These are phyloP conservation scores for Fusarium sublunatum DNA, from an alignment of 2,329 filamentous ascomycete genomes.

Conservation along the genomic window DNA sequence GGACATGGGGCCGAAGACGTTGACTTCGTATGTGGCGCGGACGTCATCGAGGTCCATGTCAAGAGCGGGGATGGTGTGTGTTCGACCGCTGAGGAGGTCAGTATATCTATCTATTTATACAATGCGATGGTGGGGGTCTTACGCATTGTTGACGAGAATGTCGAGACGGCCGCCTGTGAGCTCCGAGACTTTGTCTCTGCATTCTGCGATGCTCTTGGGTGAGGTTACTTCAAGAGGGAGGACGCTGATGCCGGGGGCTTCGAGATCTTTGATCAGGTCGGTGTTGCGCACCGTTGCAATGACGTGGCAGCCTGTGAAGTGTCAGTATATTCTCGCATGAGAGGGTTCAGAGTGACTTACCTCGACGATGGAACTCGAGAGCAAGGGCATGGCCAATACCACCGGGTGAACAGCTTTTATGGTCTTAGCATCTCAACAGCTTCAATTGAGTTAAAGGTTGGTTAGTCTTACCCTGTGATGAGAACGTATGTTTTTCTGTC, in stretches of 20 bases:
- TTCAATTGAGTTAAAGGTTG: not conserved
- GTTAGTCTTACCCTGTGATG: constrained; percentile 23
- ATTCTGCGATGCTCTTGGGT: constrained; percentile 60
- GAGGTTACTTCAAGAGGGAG: constrained; percentile 66
- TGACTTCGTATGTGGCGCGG: constrained; percentile 65
- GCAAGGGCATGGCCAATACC: constrained; percentile 68
- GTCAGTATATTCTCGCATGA: not conserved
- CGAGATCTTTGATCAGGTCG: constrained; percentile 60
- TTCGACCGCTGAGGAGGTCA: constrained; percentile 57
- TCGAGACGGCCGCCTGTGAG: constrained; percentile 66
- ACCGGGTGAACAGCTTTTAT: constrained; percentile 65
- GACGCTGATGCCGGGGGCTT: constrained; percentile 60
- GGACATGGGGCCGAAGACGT: constrained; percentile 68
- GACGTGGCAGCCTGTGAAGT: constrained; percentile 55
- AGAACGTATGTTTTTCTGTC: constrained; percentile 48
- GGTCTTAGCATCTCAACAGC: not conserved
- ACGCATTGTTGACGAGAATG: constrained; percentile 71
- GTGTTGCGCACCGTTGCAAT: constrained; percentile 67
- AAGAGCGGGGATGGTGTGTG: constrained; percentile 62
- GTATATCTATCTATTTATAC: not conserved
- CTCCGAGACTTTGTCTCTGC: constrained; percentile 58
- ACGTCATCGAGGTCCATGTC: constrained; percentile 65
- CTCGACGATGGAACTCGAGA: constrained; percentile 63
- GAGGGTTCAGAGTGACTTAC: constrained; percentile 43
- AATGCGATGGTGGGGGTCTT: constrained; percentile 27